Conservation (phyloP, 192 early-diverging fungal species). For the Pilobolus umbonatus region DNA sequence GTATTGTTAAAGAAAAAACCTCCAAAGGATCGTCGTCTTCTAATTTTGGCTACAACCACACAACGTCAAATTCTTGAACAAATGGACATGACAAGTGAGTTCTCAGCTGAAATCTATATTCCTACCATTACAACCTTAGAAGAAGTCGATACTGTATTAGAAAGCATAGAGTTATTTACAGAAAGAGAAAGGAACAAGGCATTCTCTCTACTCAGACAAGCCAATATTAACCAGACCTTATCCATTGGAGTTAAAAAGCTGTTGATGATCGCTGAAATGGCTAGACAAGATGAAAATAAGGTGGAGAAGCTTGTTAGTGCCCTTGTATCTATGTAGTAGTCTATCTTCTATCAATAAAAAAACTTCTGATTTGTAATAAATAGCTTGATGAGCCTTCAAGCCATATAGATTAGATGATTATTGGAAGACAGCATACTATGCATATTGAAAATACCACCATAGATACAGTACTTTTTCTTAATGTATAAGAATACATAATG, state of each 20-base stretch:
- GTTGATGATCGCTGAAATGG: constrained; percentile 87
- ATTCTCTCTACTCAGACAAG: constrained; percentile 47
- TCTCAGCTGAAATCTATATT: constrained; percentile 81
- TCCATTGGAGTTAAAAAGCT: constrained; percentile 90
- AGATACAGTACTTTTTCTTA: no score
- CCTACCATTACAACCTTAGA: constrained; percentile 69
- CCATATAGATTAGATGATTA: no score
- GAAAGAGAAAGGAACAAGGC: constrained; percentile 57
- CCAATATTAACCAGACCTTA: constrained; percentile 53
- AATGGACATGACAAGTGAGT: constrained; percentile 85
- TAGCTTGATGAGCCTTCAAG: no score
- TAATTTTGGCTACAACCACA: constrained; percentile 89
- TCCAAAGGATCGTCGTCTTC: constrained; percentile 74
- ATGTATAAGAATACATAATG: no score
- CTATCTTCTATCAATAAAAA: neutral
- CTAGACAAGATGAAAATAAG: constrained; percentile 78
- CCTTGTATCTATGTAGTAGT: constrained; percentile 24
- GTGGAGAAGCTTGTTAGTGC: constrained; percentile 71
- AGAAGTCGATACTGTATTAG: constrained; percentile 67
- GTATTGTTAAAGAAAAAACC: constrained; percentile 92
- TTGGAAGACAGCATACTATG: no score
- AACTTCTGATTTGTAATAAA: no score
- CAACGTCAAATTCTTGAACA: constrained; percentile 73
- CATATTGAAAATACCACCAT: no score
- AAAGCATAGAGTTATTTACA: constrained; percentile 65